Evolutionary conservation across 345 rosid species (phyloP), one percentile per base, ranked within the genome.

Genomic region (Dipteronia dyeriana): DNA sequence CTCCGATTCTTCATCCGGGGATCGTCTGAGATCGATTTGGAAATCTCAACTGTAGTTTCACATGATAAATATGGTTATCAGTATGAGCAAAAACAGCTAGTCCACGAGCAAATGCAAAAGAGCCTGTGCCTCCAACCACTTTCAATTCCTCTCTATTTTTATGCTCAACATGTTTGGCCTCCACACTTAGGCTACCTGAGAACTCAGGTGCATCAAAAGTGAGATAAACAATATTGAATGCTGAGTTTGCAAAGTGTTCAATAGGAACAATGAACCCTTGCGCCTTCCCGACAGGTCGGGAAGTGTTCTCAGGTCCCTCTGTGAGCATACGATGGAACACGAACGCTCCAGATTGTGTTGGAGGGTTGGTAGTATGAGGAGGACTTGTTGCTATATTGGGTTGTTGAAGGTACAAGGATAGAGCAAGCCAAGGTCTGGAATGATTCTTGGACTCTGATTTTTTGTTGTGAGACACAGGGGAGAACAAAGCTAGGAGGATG

Each of bases 101-200:
- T 25, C 99, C 98, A 0, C 94, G 89, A 34, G 94, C 92, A 76
- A 93, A 93, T 0, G 97, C 97, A 6, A 95, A 91, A 2, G 91
- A 87, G 1, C 99, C 91, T 0, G 98, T 95, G 1, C 98, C 98
- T 23, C 96, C 98, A 0, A 89, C 92, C 22, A 95, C 94, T 0
- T 72, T 83, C 39, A 93, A 82, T 66, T 91, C 89, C 70, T 92
- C 91, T 23, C 74, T 63, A 12, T 80, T 59, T 75, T 83, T 80
- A 65, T 86, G 80, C 1, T 74, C 77, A 23, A 84, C 79, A 26
- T 79, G 80, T 62, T 86, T 87, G 41, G 94, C 96, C 76, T 85
- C 82, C 47, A 91, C 85, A 69, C 92, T 81, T 12, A 93, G 80
- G 76, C 93, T 95, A 4, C 97, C 97, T 0, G 86, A 85, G 39